Conservation (phyloP, 2,329 filamentous ascomycete genomes). For the Pseudocercospora cruenta region DNA sequence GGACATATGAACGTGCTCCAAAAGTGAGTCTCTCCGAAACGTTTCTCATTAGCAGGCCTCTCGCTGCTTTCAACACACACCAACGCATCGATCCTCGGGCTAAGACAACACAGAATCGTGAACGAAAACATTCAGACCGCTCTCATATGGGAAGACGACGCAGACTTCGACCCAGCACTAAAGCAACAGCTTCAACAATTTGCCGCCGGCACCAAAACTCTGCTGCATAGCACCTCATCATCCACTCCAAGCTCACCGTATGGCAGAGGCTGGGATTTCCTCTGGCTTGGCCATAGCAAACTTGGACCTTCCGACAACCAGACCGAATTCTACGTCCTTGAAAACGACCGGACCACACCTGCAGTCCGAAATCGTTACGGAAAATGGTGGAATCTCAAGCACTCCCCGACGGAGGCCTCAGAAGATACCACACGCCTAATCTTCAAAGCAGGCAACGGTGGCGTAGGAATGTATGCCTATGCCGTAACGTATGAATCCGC, state of each 20-base stretch:
- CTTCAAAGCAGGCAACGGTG: neutral
- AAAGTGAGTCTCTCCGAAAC: neutral
- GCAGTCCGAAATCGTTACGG: neutral
- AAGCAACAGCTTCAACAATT: neutral
- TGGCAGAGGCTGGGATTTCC: constrained; percentile 4
- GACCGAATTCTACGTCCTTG: neutral
- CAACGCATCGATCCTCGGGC: neutral
- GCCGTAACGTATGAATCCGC: neutral
- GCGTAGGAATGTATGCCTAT: neutral
- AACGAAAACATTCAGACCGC: constrained; percentile 2
- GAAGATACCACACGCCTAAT: neutral
- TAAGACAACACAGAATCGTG: neutral
- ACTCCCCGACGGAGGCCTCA: neutral
- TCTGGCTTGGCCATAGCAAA: constrained; percentile 11
- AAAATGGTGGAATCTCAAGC: neutral
- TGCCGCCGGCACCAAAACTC: neutral
- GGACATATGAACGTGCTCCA: constrained; percentile 7
- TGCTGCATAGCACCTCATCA: neutral
- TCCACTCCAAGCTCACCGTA: neutral
- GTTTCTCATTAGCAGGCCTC: neutral
- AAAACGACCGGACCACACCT: constrained; percentile 2
- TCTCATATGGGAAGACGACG: constrained; percentile 6
- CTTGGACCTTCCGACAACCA: neutral
- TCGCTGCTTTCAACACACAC: neutral
- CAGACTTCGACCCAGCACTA: constrained; percentile 2